Evolutionary conservation across 2,329 filamentous ascomycete species (phyloP).

Genomic region (Pyrenochaeta sp.): DNA sequence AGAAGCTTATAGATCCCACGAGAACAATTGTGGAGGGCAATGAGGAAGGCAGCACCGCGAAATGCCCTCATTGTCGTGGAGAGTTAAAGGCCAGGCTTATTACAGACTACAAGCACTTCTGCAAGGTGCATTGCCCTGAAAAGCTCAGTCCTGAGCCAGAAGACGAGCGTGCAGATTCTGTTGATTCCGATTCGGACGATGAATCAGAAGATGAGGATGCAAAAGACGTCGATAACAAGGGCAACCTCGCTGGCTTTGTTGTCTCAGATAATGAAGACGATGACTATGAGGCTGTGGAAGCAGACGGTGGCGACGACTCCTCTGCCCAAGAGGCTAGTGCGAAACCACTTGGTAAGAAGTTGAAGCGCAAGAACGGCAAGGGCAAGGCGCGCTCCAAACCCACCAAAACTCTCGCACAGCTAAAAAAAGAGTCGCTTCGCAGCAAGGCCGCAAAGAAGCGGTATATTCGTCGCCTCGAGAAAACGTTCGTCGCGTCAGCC

Average conservation of each 20-base stretch:
- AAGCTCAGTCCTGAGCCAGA: conserved; percentile 43
- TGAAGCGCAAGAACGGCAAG: conserved; percentile 54
- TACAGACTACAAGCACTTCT: conserved; percentile 78
- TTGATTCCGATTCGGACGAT: conserved; percentile 40
- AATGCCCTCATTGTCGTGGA: conserved; percentile 80
- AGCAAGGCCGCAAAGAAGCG: conserved; percentile 71
- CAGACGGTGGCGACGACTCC: conserved; percentile 34
- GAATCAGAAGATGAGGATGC: conserved; percentile 50
- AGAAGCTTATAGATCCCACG: conserved; percentile 70
- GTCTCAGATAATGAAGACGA: conserved; percentile 59
- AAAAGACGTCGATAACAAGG: conserved; percentile 46
- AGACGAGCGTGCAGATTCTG: conserved; percentile 38
- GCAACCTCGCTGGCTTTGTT: conserved; percentile 62
- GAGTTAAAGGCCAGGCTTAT: conserved; percentile 72
- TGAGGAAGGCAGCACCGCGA: conserved; percentile 63
- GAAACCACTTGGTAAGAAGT: conserved; percentile 29
- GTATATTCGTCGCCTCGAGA: conserved; percentile 74
- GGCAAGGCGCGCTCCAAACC: conserved; percentile 48
- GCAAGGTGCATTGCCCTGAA: conserved; percentile 71
- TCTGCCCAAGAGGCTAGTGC: conserved; percentile 33
- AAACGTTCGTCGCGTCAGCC: conserved; percentile 76
- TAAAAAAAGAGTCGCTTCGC: conserved; percentile 72
- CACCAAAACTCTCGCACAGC: conserved; percentile 65
- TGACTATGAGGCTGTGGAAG: conserved; percentile 53
- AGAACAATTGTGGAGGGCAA: conserved; percentile 58